These are phyloP conservation scores for Pythium plurisporium DNA, from an alignment of 352 stramenopile species.

Conservation along the genomic window DNA sequence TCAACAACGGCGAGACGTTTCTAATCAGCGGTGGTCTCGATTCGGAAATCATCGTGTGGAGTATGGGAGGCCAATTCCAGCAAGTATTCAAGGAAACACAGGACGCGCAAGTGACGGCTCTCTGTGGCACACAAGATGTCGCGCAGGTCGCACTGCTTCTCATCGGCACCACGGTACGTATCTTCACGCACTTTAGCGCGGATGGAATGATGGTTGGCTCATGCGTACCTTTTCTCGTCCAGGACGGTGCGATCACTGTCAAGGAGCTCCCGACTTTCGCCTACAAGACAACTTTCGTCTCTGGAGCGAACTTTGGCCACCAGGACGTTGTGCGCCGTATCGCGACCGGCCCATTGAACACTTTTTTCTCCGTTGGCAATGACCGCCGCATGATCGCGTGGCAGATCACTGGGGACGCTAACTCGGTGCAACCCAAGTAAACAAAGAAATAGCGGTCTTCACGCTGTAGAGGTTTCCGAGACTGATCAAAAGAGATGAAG, in stretches of 20 bases:
- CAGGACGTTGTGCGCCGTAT: slow-evolving; percentile 76
- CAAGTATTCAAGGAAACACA: slow-evolving; percentile 83
- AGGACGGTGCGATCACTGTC: slow-evolving; percentile 71
- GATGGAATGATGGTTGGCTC: not conserved
- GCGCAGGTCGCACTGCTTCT: slow-evolving; percentile 67
- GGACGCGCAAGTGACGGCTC: slow-evolving; percentile 67
- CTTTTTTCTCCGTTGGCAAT: slow-evolving; percentile 77
- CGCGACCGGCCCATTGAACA: slow-evolving; percentile 64
- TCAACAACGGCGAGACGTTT: slow-evolving; percentile 82
- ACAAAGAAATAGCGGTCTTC: too few species aligned
- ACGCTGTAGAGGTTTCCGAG: too few species aligned
- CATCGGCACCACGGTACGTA: slow-evolving; percentile 62
- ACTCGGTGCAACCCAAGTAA: slow-evolving; percentile 46
- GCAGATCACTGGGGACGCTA: slow-evolving; percentile 77
- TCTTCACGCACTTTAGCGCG: not conserved
- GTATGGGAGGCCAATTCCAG: slow-evolving; percentile 66
- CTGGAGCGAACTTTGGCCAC: slow-evolving; percentile 63
- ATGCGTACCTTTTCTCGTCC: slow-evolving; percentile 10
- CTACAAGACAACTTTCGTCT: slow-evolving; percentile 74
- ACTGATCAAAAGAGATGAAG: not conserved
- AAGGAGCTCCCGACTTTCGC: slow-evolving; percentile 82
- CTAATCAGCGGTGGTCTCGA: slow-evolving; percentile 81
- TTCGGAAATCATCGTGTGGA: slow-evolving; percentile 82
- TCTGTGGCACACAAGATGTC: slow-evolving; percentile 65
- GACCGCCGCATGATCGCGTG: slow-evolving; percentile 83